Base-by-base conservation (phyloP, 2,329 filamentous ascomycete species). In the Alternaria tenuissima region DNA sequence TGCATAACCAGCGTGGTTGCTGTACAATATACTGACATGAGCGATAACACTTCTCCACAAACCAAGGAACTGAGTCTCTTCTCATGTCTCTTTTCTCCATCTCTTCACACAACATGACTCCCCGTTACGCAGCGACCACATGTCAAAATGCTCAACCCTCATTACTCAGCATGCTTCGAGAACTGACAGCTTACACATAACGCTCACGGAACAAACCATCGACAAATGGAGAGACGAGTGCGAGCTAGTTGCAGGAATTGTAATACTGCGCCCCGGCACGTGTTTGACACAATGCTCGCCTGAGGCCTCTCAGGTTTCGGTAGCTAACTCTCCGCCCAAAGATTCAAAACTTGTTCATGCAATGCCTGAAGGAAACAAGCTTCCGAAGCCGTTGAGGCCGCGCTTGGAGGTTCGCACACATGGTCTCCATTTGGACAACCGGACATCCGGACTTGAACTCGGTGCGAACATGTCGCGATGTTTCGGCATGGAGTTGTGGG, bases 1-100 rank as follows among this genome's bases (percentile, higher is more conserved):
- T 68, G 66, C 69, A 74, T 71, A 57, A 61, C 64, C 65, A 65
- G 71, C 65, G 65, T 57, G 57, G 55, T 69, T 51, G 55, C 67
- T 77, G 75, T 77, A 76, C 69, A 68, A 71, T 73, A 75, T 69
- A 58, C 62, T 62, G 42, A 64, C 53, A 44, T 22, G 53, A 48
- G 53, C 28, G 48, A 61, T 46, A 61, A 61, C 54, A 34, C 58
- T 61, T 57, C 47, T 61, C 58, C 52, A 57, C 52, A 47, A 56
- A 43, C 16, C 14, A 18, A 24, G 26, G 24, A 38, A 34, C 39
- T 22, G n/a, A 12, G 26, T 59, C 44, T 59, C 57, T 41, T 55
- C 46, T 41, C 32, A 20, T 22, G 18, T 28, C 16, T 46, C 41
- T 36, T n/a, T 12, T 30, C 18, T 22, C 32, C 16, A 26, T 28